Evolutionary conservation across 352 stramenopile species (phyloP), one percentile per base, ranked within the genome.

Genomic region (Hyaloperonospora brassicae): DNA sequence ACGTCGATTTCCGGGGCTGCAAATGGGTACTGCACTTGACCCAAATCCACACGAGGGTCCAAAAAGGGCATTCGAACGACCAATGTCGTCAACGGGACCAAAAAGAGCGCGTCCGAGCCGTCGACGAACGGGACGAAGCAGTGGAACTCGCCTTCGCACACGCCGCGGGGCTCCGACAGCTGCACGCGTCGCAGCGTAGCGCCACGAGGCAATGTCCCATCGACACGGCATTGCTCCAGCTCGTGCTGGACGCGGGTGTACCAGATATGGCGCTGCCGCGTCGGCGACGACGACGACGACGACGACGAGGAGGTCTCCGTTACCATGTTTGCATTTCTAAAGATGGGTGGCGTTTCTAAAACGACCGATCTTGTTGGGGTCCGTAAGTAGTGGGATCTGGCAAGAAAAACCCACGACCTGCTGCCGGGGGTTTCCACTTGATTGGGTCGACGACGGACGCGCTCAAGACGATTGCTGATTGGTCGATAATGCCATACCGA

Each of bases 41-140:
- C 75, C 21, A 46, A 50, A 11, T 52, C 65, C 13, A 66, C 39
- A 31, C 50, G 48, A 0, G 40, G 46, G 4, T 61, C 44, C 6
- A 65, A 72, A 61, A 84, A 89, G 3, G 76, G 66, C 76, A 88
- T 88, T 2, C 52, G 52, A 7, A 92, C 39, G 13, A 79, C 59
- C 24, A 92, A 55, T 46, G 68, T 58, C 4, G 65, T 84, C 5
- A 85, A 64, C 25, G 81, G 81, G 4, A 92, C 59, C 50, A 92
- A 61, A 14, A 59, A 34, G 2, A 92, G 70, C 34, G 79, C 79
- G 39, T 82, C 78, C 1, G 81, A 92, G 45, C 79, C 79, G 23
- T 82, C 70, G 13, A 73, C 73, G 55, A 92, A 89, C 7, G 81
- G 79, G 39, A 87, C 76, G 40, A 86, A 92, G 51, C 79, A 87